These are phyloP conservation scores for Puccinia horiana DNA, from an alignment of 1,284 basidiomycete species.

Conservation along the genomic window DNA sequence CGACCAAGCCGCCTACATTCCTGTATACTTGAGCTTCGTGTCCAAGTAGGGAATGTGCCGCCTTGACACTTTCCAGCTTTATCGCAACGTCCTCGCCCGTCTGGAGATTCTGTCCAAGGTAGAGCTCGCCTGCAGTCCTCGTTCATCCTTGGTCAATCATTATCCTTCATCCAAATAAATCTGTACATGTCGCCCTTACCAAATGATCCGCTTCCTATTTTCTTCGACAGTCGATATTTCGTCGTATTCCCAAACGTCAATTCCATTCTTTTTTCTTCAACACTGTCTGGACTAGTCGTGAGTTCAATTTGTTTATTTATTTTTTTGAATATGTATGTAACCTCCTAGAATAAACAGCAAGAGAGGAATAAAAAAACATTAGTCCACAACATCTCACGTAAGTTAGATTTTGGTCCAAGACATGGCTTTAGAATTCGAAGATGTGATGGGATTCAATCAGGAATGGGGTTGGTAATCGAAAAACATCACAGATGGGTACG, in stretches of 20 bases:
- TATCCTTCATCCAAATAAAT: neutral
- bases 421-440: neutral
- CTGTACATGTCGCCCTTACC: neutral
- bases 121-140: neutral
- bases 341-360: neutral
- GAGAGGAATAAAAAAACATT: neutral
- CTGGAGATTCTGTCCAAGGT: conserved; percentile 43
- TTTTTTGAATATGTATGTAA: neutral
- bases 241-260: neutral
- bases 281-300: no score
- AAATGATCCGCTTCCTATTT: conserved; percentile 20
- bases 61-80: conserved; percentile 80
- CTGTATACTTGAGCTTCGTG: conserved; percentile 62
- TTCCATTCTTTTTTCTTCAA: neutral
- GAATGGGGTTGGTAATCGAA: no score
- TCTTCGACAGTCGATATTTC: neutral
- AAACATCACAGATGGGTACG: no score
- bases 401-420: neutral
- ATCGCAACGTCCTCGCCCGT: conserved; percentile 99
- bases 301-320: no score
- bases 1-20: conserved; percentile 95
- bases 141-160: neutral
- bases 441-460: no score
- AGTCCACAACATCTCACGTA: neutral
- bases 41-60: conserved; percentile 58